Base-by-base conservation (phyloP, 192 early-diverging fungal genomes). In the Phycomyces nitens region DNA sequence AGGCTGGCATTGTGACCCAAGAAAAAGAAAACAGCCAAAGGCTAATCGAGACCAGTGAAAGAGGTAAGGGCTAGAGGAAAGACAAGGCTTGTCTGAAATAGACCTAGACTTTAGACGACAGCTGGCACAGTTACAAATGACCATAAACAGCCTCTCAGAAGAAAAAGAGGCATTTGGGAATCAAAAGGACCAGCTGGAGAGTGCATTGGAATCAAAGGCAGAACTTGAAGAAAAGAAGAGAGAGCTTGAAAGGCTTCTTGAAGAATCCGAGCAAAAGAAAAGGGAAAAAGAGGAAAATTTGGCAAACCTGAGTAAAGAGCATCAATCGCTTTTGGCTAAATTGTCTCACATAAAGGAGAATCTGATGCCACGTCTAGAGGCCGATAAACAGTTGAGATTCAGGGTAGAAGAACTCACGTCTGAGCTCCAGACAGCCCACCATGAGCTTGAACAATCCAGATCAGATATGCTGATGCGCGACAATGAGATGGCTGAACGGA, bases 341-440 rank as follows among this genome's bases (percentile, higher is more conserved):
- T 76, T 97, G 5, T 78, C 84, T 1, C 85, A 78, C 23, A 88
- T 95, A 81, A 94, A 94, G 66, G 88, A 85, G 29, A 86, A 89
- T 0, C 69, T 96, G 2, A 86, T 81, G 34, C 85, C 92, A 12
- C 89, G 91, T 74, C 78, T 96, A 54, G 90, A 94, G 68, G 87
- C 84, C 11, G 94, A 97, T 59, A 88, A 90, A 70, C 75, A 88
- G 53, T 79, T 87, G 43, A 73, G 78, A 53, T 79, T 86, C 18
- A 77, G 77, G 12, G 75, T 85, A 24, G 67, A 66, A 53, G 78
- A 83, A 44, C 71, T 85, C 20, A 83, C 86, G 40, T 68, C 79
- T 0, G 80, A 87, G 43, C 65, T 87, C 12, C 71, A 76, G 42
- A 61, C 65, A 4, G 60, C 77, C 5, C 72, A 68, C 8, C 65